Evolutionary conservation across 805 yeast genomes (phyloP).

Genomic region (Candida tammaniensis): DNA sequence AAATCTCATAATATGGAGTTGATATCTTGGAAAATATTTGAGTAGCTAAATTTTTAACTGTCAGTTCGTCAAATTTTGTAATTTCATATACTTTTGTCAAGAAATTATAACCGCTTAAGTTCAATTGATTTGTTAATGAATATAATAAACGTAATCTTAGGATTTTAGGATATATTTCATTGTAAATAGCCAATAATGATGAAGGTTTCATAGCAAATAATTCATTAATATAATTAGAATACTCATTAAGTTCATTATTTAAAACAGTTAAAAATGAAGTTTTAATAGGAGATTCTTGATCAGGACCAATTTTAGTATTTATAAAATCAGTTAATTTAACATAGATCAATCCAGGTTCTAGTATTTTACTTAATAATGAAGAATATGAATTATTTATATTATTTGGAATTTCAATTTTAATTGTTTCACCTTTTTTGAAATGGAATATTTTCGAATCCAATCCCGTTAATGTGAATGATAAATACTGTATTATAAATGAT

Average conservation of each 20-base stretch:
- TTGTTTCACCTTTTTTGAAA: constrained; percentile 28
- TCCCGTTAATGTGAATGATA: constrained; percentile 59
- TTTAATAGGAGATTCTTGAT: constrained; percentile 49
- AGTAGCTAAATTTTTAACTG: constrained; percentile 42
- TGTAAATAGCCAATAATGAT: constrained; percentile 34
- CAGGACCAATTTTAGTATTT: constrained; percentile 17
- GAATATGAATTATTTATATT: constrained; percentile 55
- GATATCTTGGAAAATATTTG: constrained; percentile 45
- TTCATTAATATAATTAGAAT: constrained; percentile 34
- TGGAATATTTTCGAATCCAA: constrained; percentile 58
- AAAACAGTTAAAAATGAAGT: constrained; percentile 58
- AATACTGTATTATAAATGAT: constrained; percentile 37
- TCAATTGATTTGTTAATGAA: constrained; percentile 37
- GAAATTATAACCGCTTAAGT: constrained; percentile 46
- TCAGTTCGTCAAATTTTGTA: constrained; percentile 62
- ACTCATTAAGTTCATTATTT: constrained; percentile 33
- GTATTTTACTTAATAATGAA: constrained; percentile 50
- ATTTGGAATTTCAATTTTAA: constrained; percentile 43
- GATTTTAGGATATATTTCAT: constrained; percentile 48
- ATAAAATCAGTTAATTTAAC: constrained; percentile 35
- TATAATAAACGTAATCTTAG: constrained; percentile 56
- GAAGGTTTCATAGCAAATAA: constrained; percentile 26
- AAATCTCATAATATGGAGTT: constrained; percentile 58
- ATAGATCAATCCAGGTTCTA: constrained; percentile 74
- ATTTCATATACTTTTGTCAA: constrained; percentile 50